Base-by-base conservation (phyloP, 2,329 filamentous ascomycete genomes). In the Penicillium vulpinum region DNA sequence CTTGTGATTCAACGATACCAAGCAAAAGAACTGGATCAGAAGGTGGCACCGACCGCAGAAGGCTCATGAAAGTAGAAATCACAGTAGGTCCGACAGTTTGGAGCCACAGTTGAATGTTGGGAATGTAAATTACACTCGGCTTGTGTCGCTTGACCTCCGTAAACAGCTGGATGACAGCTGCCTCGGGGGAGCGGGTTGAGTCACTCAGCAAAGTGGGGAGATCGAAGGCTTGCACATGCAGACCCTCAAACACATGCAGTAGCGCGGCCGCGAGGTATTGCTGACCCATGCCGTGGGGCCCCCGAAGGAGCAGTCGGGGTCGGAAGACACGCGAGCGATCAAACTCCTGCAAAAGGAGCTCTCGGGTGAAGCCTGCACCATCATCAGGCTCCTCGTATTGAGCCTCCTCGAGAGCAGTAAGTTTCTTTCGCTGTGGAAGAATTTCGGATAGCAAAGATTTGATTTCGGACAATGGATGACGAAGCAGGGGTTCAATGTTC, bases 181-280 rank as follows among this genome's bases (percentile, higher is more conserved):
- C 90, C 77, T 97, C 94, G 16, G 89, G 84, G 1, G 90, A 86
- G 65, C 91, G 85, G 60, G 89, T 87, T 4, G 86, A 85, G 70
- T 99, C 94, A 56, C 89, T 91, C 57, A 96, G 81, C 55, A 99
- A 81, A 16, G 89, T 94, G 0, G 92, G 87, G 56, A 99, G 82
- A 73, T 97, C 95, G 73, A 99, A 96, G 52, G 89, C 92, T 72
- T 97, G 92, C 3, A 99, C 90, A 75, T 97, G 92, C 2, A 97
- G 83, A 26, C 92, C 91, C 75, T 99, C 94, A 53, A 99, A 88
- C 70, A 96, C 88, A 73, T 96, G 91, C 62, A 97, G 79, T 50
- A 97, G 79, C 5, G 93, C 94, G 46, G 88, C 87, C 29, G 91
- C 87, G 38, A 99, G 80, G 67, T 99, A 97, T 47, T 88, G 85